Evolutionary conservation across 345 rosid species (phyloP).

Genomic region (Cochlearia excelsa): DNA sequence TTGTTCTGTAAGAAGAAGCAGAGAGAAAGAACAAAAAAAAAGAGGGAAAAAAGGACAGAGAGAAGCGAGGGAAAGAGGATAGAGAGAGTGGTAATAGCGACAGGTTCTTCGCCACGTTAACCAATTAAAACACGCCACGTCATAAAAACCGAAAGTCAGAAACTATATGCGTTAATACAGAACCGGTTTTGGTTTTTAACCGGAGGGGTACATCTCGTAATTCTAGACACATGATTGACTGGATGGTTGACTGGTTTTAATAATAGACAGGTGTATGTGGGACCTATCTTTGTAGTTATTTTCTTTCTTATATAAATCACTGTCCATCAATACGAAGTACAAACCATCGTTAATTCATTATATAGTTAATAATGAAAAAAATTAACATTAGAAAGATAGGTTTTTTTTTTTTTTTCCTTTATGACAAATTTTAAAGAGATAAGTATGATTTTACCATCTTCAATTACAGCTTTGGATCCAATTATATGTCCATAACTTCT

Average conservation of each 20-base stretch:
- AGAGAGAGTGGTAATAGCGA: conserved; percentile 51
- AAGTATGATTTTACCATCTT: no score
- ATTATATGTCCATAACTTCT: conserved; percentile 23
- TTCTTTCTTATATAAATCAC: neutral
- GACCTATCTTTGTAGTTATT: neutral
- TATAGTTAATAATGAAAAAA: no score
- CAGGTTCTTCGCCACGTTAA: conserved; percentile 13
- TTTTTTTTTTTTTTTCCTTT: no score
- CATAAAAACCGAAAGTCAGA: no score
- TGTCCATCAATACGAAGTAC: no score
- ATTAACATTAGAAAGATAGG: no score
- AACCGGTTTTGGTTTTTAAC: conserved; percentile 7
- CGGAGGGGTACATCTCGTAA: conserved; percentile 27
- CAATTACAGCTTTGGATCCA: neutral
- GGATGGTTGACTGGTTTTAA: conserved; percentile 47
- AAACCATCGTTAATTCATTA: no score
- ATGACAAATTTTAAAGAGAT: no score
- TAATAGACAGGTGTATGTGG: neutral
- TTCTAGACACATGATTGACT: conserved; percentile 43
- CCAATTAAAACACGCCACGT: conserved; percentile 53
- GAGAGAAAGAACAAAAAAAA: conserved; percentile 6
- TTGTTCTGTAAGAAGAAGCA: conserved; percentile 51
- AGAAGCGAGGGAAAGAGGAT: neutral
- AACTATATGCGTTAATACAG: conserved; percentile 32
- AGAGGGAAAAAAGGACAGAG: neutral